These are phyloP conservation scores for Exophiala bonariae DNA, from an alignment of 2,329 filamentous ascomycete species.

Conservation along the genomic window DNA sequence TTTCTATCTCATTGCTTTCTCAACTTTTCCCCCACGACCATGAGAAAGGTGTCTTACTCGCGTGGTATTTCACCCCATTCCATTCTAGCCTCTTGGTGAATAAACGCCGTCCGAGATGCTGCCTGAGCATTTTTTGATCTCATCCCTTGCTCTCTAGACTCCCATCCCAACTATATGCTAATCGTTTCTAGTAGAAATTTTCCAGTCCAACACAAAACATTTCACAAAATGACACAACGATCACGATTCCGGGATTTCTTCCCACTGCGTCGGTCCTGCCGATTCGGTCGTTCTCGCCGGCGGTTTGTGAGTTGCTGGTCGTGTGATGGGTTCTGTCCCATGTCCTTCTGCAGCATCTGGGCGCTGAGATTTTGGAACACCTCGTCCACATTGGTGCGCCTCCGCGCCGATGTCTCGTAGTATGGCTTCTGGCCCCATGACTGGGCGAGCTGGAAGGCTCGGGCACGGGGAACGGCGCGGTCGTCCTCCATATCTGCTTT, in stretches of 20 bases:
- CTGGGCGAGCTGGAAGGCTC: conserved; percentile 82
- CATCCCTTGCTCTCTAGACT: neutral
- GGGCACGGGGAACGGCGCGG: conserved; percentile 72
- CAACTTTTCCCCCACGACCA: neutral
- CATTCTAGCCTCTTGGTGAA: no score
- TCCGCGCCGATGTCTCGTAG: conserved; percentile 83
- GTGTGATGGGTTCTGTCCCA: conserved; percentile 36
- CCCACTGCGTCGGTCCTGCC: conserved; percentile 37
- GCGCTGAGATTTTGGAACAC: conserved; percentile 83
- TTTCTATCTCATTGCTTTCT: conserved; percentile 1
- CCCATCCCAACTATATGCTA: no score
- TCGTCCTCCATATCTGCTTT: conserved; percentile 89
- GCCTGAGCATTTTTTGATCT: no score
- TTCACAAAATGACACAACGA: conserved; percentile 32
- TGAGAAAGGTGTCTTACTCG: no score
- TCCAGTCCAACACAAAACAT: neutral
- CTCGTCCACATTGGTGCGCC: conserved; percentile 84
- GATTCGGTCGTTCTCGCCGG: conserved; percentile 37
- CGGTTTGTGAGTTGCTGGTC: conserved; percentile 34
- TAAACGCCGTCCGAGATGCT: no score
- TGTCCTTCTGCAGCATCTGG: conserved; percentile 75
- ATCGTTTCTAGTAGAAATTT: neutral
- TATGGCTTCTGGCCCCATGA: conserved; percentile 84
- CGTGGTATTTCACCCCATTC: neutral
- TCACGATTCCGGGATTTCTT: conserved; percentile 34